A percentile compares a stretch with the other conserved stretches of the same genome.
These are phyloP conservation scores for Colletotrichum costaricense DNA, from an alignment of 2,329 filamentous ascomycete genomes.

Conservation along the genomic window DNA sequence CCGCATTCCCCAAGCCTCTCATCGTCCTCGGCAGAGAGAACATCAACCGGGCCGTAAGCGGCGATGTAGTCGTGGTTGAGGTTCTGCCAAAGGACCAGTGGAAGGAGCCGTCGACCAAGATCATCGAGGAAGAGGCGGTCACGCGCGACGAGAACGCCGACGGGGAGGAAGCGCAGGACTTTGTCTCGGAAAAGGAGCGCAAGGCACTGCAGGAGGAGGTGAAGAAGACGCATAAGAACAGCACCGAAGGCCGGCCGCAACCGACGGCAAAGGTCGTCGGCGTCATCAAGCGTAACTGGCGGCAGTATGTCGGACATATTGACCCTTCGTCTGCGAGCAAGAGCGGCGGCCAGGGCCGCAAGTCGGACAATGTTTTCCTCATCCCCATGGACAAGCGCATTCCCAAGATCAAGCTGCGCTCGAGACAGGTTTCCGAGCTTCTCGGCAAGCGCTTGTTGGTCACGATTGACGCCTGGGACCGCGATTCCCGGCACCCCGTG, in stretches of 20 bases:
- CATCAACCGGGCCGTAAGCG: slow-evolving; percentile 93
- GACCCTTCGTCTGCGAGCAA: slow-evolving; percentile 86
- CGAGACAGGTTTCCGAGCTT: slow-evolving; percentile 88
- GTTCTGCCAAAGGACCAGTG: slow-evolving; percentile 94
- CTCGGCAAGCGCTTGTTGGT: slow-evolving; percentile 92
- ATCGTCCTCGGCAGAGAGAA: slow-evolving; percentile 93
- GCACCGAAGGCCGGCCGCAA: slow-evolving; percentile 80
- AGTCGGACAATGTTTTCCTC: slow-evolving; percentile 93
- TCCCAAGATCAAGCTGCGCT: slow-evolving; percentile 93
- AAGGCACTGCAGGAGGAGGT: slow-evolving; percentile 92
- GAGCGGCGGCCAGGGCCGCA: slow-evolving; percentile 79
- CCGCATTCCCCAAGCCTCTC: slow-evolving; percentile 89
- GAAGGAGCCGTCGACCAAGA: slow-evolving; percentile 95
- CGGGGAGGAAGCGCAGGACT: slow-evolving; percentile 72
- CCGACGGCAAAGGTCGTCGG: slow-evolving; percentile 94
- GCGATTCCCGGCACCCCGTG: slow-evolving; percentile 90
- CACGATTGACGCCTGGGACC: slow-evolving; percentile 94
- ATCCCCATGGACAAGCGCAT: slow-evolving; percentile 98
- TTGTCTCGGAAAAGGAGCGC: slow-evolving; percentile 90
- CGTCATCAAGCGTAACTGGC: slow-evolving; percentile 94
- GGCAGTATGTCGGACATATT: slow-evolving; percentile 96
- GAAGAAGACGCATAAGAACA: slow-evolving; percentile 83
- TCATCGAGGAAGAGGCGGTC: slow-evolving; percentile 92
- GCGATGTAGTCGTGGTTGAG: slow-evolving; percentile 93
- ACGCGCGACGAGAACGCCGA: slow-evolving; percentile 96